Conservation (phyloP, 225 moss, liverwort and hornwort genomes). For the Polytrichum formosum region DNA sequence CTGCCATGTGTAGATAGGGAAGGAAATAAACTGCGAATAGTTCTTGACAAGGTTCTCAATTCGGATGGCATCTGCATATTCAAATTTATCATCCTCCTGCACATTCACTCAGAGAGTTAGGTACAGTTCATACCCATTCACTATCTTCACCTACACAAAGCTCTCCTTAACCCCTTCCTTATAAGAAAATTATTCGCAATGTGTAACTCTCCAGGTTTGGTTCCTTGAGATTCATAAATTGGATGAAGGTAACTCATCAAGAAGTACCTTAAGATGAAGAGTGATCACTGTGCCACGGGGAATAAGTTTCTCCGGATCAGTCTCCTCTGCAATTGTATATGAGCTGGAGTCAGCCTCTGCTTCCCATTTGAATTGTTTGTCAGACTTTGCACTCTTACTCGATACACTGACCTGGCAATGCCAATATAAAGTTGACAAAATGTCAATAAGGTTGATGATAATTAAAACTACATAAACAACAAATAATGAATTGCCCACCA, state of each 20-base stretch:
- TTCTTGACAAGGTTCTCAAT: constrained; percentile 90
- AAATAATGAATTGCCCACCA: no score
- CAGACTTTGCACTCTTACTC: constrained; percentile 75
- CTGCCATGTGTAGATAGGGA: constrained; percentile 94
- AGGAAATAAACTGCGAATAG: constrained; percentile 97
- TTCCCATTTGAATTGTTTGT: constrained; percentile 91
- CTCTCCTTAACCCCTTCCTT: no score
- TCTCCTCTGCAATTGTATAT: constrained; percentile 81
- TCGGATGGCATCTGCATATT: constrained; percentile 76
- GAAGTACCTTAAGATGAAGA: constrained; percentile 65
- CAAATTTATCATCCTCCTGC: constrained; percentile 88
- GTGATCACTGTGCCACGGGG: constrained; percentile 80
- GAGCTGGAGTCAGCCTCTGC: constrained; percentile 79
- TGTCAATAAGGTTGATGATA: no score
- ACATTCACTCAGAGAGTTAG: not conserved
- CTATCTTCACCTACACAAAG: no score
- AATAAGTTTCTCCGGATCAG: constrained; percentile 56
- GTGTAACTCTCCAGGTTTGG: no score
- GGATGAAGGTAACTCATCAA: not conserved
- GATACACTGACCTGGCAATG: constrained; percentile 64
- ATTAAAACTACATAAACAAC: no score
- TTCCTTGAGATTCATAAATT: not conserved
- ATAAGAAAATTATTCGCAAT: no score
- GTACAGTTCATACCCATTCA: not conserved
- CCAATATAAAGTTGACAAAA: no score